A percentile compares a stretch with the other conserved stretches of the same genome.
phyloP scores from a whole-genome alignment of 2,329 filamentous ascomycete species.

The Venturia asperata region DNA sequence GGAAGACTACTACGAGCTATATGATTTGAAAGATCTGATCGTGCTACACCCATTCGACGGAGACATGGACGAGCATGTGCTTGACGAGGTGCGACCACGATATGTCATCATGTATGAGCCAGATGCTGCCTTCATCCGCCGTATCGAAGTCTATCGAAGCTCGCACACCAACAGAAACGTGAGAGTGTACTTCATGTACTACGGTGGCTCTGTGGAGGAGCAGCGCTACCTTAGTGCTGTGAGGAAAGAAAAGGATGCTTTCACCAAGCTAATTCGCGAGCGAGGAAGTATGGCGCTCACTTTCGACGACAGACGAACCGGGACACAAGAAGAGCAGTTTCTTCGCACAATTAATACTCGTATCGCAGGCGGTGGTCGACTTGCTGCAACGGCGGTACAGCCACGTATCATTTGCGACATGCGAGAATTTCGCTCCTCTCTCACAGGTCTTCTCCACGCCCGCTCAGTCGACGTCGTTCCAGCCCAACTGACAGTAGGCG shows the following conservation, averaged over 20 bases:
- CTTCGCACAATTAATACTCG: conserved; percentile 92
- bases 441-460: conserved; percentile 86
- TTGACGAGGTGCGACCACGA: conserved; percentile 86
- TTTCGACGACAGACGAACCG: conserved; percentile 54
- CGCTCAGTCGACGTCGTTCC: conserved; percentile 83
- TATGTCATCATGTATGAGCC: conserved; percentile 99
- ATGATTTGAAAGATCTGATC: conserved; percentile 82
- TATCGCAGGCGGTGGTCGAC: conserved; percentile 84
- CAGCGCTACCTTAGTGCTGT: conserved; percentile 86
- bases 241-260: conserved; percentile 91
- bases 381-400: conserved; percentile 74
- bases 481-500: conserved; percentile 91
- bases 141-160: conserved; percentile 91
- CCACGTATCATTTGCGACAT: conserved; percentile 92
- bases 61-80: conserved; percentile 90
- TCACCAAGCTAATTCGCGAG: conserved; percentile 90
- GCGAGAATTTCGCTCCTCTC: conserved; percentile 86
- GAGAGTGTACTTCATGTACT: conserved; percentile 94
- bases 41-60: conserved; percentile 91
- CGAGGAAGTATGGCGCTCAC: conserved; percentile 88
- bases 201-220: conserved; percentile 89
- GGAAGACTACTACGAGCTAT: conserved; percentile 87
- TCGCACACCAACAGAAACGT: conserved; percentile 86
- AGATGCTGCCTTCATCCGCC: conserved; percentile 84
- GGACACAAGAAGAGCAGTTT: conserved; percentile 86